These are phyloP conservation scores for Tolypocladium paradoxum DNA, from an alignment of 2,329 filamentous ascomycete species.

Conservation along the genomic window DNA sequence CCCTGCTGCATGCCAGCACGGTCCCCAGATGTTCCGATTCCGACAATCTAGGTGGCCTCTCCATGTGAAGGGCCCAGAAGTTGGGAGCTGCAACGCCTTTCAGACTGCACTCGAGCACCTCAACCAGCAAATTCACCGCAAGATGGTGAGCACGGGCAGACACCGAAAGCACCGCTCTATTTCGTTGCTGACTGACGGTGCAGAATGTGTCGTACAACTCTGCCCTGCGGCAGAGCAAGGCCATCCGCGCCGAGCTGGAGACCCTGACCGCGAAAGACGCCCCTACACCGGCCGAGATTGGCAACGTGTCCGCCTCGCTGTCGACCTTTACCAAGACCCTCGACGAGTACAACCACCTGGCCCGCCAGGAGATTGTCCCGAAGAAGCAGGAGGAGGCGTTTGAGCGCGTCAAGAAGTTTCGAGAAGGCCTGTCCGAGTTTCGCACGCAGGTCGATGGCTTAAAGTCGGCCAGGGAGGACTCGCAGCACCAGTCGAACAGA, in stretches of 20 bases:
- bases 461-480: conserved; percentile 68
- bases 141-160: not conserved
- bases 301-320: conserved; percentile 68
- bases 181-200: not conserved
- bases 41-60: not conserved
- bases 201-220: conserved; percentile 81
- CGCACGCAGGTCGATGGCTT: conserved; percentile 66
- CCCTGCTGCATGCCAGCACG: not conserved
- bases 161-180: no score
- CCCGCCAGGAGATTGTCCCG: conserved; percentile 78
- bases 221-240: conserved; percentile 72
- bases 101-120: not conserved
- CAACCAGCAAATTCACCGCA: not conserved
- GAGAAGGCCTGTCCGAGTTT: conserved; percentile 70
- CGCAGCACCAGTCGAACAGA: conserved; percentile 53
- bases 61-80: not conserved
- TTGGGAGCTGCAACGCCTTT: not conserved
- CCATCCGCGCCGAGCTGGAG: conserved; percentile 67
- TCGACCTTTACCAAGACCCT: conserved; percentile 78
- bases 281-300: conserved; percentile 44
- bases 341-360: conserved; percentile 80
- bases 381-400: conserved; percentile 87
- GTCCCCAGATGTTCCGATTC: not conserved
- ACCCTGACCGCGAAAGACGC: conserved; percentile 54
- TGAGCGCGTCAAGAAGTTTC: conserved; percentile 78